Evolutionary conservation across 495 filamentous ascomycete genomes (phyloP).

Genomic region (Penicillium desertorum): DNA sequence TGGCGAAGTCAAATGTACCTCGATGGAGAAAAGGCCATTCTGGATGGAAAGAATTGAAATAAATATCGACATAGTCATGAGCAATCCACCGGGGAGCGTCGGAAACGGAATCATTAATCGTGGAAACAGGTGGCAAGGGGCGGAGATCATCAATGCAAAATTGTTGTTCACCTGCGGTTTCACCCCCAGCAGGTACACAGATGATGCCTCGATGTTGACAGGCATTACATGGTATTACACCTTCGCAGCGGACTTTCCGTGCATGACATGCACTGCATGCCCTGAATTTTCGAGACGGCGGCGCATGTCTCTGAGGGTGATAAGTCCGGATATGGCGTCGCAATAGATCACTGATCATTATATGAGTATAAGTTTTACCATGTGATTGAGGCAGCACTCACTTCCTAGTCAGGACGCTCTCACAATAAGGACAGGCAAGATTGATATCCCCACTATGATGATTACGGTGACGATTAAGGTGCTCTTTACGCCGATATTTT

Average conservation of each 20-base stretch:
- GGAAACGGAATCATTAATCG: not conserved
- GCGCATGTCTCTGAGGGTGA: conserved; percentile 13
- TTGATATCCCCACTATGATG: conserved; percentile 8
- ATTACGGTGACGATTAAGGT: conserved; percentile 23
- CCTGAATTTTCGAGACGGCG: conserved; percentile 8
- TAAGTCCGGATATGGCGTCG: conserved; percentile 22
- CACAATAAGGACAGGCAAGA: conserved; percentile 21
- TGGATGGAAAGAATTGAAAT: conserved; percentile 20
- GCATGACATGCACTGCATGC: conserved; percentile 21
- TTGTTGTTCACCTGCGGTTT: not conserved
- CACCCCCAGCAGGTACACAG: conserved; percentile 7
- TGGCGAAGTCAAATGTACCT: conserved; percentile 18
- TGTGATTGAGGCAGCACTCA: not conserved
- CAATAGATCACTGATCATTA: conserved; percentile 17
- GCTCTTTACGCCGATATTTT: conserved; percentile 27
- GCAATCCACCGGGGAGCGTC: conserved; percentile 4
- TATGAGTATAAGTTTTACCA: not conserved
- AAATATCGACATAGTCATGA: conserved; percentile 19
- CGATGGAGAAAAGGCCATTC: conserved; percentile 25
- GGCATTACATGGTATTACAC: conserved; percentile 19
- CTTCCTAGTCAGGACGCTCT: conserved; percentile 21
- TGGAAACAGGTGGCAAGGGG: not conserved
- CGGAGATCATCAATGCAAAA: not conserved
- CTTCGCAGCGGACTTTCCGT: conserved; percentile 22
- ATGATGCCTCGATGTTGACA: conserved; percentile 12